Base-by-base conservation (phyloP, 306 rosid species). In the Datisca glomerata region DNA sequence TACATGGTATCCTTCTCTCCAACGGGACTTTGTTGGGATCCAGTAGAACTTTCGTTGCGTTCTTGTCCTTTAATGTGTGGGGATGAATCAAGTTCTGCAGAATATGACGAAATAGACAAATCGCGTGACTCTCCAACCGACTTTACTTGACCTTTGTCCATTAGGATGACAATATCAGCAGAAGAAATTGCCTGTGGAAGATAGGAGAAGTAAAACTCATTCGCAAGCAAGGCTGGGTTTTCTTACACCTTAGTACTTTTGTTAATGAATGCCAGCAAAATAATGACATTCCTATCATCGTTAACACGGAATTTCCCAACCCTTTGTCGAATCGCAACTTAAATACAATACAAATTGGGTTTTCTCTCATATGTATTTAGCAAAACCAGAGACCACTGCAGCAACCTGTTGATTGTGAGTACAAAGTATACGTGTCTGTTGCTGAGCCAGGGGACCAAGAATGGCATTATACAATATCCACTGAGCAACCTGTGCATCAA, bases 401-500 rank as follows among this genome's bases (percentile, higher is more conserved):
- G 59, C 18, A 50, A 87, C 97, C 94, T 87, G 94, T 50, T 60
- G 55, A 49, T 74, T 79, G 65, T 83, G 94, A 24, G 97, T 83
- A 56, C 89, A 83, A 10, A 87, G 83, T 43, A 87, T 46, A 55
- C 94, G 68, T 1, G 94, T 83, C 52, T 57, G 69, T 21, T 73
- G 70, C 45, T 58, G 71, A 76, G 73, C 67, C 43, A 74, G 70
- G 57, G 89, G 76, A 45, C 97, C 94, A 43, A 79, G 55, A 67
- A 87, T 76, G 41, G 76, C 89, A 60, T 83, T 76, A 57, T 43
- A 37, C 47, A 87, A 67, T 50, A 83, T 83, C 80, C 86, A 76
- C 22, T 41, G 80, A 49, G 94, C 82, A 67, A 87, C 97, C 56
- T 78, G 85, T 54, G 73, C 93, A 72, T 83, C 94, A 22, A 87